Evolutionary conservation across 805 yeast species (phyloP).

Genomic region (Wickerhamomyces mucosus): DNA sequence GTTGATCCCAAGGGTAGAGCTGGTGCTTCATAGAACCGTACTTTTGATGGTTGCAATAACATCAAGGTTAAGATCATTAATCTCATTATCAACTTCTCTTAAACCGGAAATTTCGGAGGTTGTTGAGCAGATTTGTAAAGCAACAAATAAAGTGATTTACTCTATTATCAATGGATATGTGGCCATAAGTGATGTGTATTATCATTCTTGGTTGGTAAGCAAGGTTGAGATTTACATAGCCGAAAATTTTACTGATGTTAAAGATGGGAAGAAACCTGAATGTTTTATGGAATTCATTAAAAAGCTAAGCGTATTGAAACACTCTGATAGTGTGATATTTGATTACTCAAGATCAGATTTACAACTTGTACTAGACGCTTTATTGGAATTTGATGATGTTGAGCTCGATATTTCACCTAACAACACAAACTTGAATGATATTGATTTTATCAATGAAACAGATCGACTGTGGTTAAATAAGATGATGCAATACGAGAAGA

Average conservation of each 20-base stretch:
- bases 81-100: slow-evolving; percentile 4
- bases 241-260: slow-evolving; percentile 5
- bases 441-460: slow-evolving; percentile 7
- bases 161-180: slow-evolving; percentile 7
- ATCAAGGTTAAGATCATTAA: slow-evolving; percentile 13
- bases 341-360: slow-evolving; percentile 8
- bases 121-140: slow-evolving; percentile 9
- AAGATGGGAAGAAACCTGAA: slow-evolving; percentile 1
- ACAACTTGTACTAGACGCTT: slow-evolving; percentile 2
- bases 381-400: slow-evolving; percentile 4
- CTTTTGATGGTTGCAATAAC: slow-evolving; percentile 11
- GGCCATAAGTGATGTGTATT: slow-evolving; percentile 14
- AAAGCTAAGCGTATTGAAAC: slow-evolving; percentile 5
- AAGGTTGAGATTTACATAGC: slow-evolving; percentile 15
- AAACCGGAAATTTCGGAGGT: slow-evolving; percentile 1
- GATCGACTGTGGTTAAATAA: slow-evolving; percentile 18
- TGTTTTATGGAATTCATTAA: slow-evolving; percentile 8
- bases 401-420: slow-evolving; percentile 1
- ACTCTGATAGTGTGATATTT: slow-evolving; percentile 12
- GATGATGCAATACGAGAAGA: no score
- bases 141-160: slow-evolving; percentile 1
- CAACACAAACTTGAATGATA: slow-evolving; percentile 3
- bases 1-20: slow-evolving; percentile 15
- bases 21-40: slow-evolving; percentile 11
- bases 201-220: slow-evolving; percentile 18